Evolutionary conservation across 2,329 filamentous ascomycete genomes (phyloP).

Genomic region (Scedosporium aurantiacum): DNA sequence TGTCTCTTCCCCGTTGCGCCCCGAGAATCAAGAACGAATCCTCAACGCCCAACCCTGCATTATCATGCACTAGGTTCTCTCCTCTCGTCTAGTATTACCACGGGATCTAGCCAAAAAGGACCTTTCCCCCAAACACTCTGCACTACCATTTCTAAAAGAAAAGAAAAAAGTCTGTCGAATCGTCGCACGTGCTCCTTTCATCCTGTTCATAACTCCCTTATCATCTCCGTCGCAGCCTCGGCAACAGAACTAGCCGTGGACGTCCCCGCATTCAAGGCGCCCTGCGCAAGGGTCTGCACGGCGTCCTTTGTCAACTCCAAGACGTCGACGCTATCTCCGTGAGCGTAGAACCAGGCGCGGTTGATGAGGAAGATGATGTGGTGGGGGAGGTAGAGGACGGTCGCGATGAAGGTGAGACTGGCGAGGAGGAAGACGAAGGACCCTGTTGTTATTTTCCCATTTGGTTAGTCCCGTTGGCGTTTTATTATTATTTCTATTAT

Average conservation of each 20-base stretch:
- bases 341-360: constrained; percentile 90
- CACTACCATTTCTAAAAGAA: too few relatives aligned
- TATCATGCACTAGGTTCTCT: too few relatives aligned
- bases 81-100: too few relatives aligned
- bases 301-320: constrained; percentile 34
- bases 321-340: constrained; percentile 59
- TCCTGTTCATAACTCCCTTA: constrained; percentile 22
- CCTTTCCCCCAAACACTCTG: too few relatives aligned
- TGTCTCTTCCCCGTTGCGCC: background rate
- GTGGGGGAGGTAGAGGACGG: constrained; percentile 84
- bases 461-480: background rate
- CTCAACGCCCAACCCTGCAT: background rate
- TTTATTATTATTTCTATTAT: background rate
- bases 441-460: constrained; percentile 42
- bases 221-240: constrained; percentile 14
- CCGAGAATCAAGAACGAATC: background rate
- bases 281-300: constrained; percentile 19
- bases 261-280: constrained; percentile 19
- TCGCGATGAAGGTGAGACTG: constrained; percentile 75
- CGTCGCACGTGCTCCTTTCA: background rate
- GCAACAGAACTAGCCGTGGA: constrained; percentile 12
- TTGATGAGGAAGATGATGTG: constrained; percentile 74
- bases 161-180: background rate
- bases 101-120: too few relatives aligned
- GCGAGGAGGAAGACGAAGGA: constrained; percentile 84